Evolutionary conservation across 768 basidiomycete genomes (phyloP).

Genomic region (Tricholomella constricta): DNA sequence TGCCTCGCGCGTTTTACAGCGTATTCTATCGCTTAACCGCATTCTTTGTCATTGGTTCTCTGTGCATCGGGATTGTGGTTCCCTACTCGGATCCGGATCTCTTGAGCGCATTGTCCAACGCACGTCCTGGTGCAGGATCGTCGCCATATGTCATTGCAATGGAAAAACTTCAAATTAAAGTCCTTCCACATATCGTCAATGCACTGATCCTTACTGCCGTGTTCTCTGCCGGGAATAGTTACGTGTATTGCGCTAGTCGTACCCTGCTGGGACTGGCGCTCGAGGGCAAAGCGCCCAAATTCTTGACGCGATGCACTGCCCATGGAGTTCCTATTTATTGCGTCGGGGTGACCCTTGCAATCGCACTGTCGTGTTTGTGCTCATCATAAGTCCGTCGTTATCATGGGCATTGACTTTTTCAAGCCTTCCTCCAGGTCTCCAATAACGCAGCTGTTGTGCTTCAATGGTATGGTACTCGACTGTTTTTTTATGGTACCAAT

Average conservation of each 20-base stretch:
- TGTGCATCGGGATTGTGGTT: slow-evolving; percentile 77
- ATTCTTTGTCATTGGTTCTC: slow-evolving; percentile 75
- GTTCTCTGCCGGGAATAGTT: slow-evolving; percentile 75
- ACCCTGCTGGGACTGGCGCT: slow-evolving; percentile 58
- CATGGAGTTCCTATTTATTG: slow-evolving; percentile 61
- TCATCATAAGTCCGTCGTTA: not conserved
- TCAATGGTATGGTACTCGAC: slow-evolving; percentile 37
- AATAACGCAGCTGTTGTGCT: slow-evolving; percentile 49
- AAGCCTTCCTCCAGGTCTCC: slow-evolving; percentile 52
- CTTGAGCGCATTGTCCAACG: slow-evolving; percentile 53
- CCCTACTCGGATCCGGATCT: slow-evolving; percentile 68
- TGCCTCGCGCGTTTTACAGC: slow-evolving; percentile 71
- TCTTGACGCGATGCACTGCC: slow-evolving; percentile 54
- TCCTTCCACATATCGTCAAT: slow-evolving; percentile 72
- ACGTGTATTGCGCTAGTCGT: slow-evolving; percentile 60
- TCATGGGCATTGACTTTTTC: not conserved
- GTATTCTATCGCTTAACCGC: slow-evolving; percentile 79
- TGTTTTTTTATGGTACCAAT: not conserved
- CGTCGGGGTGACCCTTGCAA: slow-evolving; percentile 42
- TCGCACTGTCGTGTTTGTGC: slow-evolving; percentile 38
- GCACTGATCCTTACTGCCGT: slow-evolving; percentile 66
- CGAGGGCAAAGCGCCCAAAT: slow-evolving; percentile 56
- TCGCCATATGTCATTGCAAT: slow-evolving; percentile 90
- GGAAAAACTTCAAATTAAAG: slow-evolving; percentile 62
- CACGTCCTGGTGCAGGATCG: slow-evolving; percentile 56